Evolutionary conservation across 1,284 basidiomycete species (phyloP), one percentile per base, ranked within the genome.

Genomic region (Microbotryomycetes sp.): DNA sequence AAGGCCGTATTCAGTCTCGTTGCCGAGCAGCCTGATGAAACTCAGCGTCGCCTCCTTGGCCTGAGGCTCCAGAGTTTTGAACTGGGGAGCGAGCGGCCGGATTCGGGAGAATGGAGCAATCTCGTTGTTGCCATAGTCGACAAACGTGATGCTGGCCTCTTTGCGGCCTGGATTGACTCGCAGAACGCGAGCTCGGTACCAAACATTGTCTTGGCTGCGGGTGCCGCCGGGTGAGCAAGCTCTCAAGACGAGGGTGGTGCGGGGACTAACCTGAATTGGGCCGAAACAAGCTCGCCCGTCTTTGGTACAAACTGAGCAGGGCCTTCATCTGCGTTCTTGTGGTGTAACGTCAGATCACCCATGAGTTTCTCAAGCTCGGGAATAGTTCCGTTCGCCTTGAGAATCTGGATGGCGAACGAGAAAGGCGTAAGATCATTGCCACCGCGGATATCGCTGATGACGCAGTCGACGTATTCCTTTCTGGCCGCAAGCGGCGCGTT

Each of bases 171-270:
- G 83, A 35, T 88, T 92, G 26, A 84, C 79, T 41, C 87, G 83
- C 62, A 86, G 86, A 65, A 96, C 85, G 77, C 85, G 88, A 47
- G 92, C 92, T 59, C 92, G 87, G 76, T 96, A 97, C 92, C 92
- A 97, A 61, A 86, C 82, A 26, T 89, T 87, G 75, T 96, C 91
- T 58, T 76, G 65, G 3, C 49, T 52, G 55, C 35, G 3, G 4
- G 9, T n/a, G n/a, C n/a, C n/a, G n/a, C n/a, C n/a, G n/a, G n/a
- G n/a, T n/a, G n/a, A n/a, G n/a, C n/a, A 67, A 66, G 3, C 71
- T 69, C 55, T 75, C 35, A 41, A 41, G 35, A 41, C 35, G 35
- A 97, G 92, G 28, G 92, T 92, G 21, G 81, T 67, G 3, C 73
- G 67, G 2, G 71, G 71, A 18, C 56, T 45, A 24, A 63, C 26